Evolutionary conservation across 345 rosid genomes (phyloP).

Genomic region (Laguncularia racemosa): DNA sequence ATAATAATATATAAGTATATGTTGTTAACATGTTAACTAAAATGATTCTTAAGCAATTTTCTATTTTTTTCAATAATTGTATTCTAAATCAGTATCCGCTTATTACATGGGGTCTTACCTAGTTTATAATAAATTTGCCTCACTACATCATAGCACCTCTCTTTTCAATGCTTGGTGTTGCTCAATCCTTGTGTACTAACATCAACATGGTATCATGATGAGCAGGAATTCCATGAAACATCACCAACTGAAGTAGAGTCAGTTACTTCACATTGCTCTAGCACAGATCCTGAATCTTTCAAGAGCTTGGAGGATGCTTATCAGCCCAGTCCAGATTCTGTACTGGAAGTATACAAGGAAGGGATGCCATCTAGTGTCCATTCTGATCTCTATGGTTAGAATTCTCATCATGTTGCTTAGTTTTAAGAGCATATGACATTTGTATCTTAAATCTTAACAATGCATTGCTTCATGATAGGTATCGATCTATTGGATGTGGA

Average conservation of each 20-base stretch:
- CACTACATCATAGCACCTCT: too few relatives aligned
- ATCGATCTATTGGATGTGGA: conserved; percentile 42
- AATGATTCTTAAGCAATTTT: too few relatives aligned
- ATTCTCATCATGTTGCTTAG: not conserved
- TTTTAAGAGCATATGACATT: not conserved
- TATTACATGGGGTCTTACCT: too few relatives aligned
- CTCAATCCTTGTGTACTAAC: too few relatives aligned
- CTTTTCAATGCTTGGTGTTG: too few relatives aligned
- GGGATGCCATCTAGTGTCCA: conserved; percentile 23
- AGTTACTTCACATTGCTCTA: conserved; percentile 29
- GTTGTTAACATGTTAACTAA: too few relatives aligned
- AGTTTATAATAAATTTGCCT: too few relatives aligned
- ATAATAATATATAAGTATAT: too few relatives aligned
- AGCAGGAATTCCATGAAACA: too few relatives aligned
- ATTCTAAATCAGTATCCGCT: too few relatives aligned
- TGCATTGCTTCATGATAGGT: conserved; percentile 17
- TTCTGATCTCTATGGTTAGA: conserved; percentile 36
- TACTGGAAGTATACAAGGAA: conserved; percentile 40
- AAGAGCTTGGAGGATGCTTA: conserved; percentile 38
- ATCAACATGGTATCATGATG: too few relatives aligned
- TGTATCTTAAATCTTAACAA: conserved; percentile 24
- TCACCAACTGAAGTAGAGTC: conserved; percentile 21
- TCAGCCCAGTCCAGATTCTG: conserved; percentile 86
- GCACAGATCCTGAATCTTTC: conserved; percentile 38
- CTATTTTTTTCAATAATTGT: too few relatives aligned